Conservation (phyloP, 805 yeast genomes). For the Spencermartinsiella europaea region DNA sequence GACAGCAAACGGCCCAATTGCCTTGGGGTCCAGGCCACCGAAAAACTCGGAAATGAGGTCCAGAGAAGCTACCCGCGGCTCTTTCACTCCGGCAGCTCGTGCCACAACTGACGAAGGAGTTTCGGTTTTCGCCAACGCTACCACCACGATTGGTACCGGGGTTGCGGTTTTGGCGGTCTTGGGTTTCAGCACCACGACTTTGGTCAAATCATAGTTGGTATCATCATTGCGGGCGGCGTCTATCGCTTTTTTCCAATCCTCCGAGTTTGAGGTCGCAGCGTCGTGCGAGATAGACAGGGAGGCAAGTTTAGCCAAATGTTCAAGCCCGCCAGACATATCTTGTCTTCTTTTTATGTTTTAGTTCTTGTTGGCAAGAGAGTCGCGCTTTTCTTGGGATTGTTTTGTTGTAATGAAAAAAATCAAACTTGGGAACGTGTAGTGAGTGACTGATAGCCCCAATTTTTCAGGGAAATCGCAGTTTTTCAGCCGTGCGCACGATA, state of each 20-base stretch:
- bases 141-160: constrained; percentile 74
- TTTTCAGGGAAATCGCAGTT: too few species aligned
- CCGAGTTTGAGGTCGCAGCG: constrained; percentile 17
- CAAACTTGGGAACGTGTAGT: too few species aligned
- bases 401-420: too few species aligned
- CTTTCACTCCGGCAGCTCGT: constrained; percentile 63
- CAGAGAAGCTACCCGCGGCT: constrained; percentile 82
- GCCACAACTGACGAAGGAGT: constrained; percentile 69
- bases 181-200: constrained; percentile 83
- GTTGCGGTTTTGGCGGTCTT: constrained; percentile 78
- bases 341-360: too few species aligned
- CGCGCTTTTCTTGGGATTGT: too few species aligned
- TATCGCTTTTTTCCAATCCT: constrained; percentile 20
- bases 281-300: constrained; percentile 18
- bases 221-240: constrained; percentile 10
- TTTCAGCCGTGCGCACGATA: too few species aligned
- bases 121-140: constrained; percentile 64
- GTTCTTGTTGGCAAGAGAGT: too few species aligned
- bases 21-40: constrained; percentile 44
- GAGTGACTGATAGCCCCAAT: too few species aligned
- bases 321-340: background rate
- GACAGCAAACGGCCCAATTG: constrained; percentile 25
- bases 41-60: constrained; percentile 68
- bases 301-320: background rate
- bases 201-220: constrained; percentile 36